Conservation (phyloP, 768 basidiomycete species). For the Trametes cinnabarina region DNA sequence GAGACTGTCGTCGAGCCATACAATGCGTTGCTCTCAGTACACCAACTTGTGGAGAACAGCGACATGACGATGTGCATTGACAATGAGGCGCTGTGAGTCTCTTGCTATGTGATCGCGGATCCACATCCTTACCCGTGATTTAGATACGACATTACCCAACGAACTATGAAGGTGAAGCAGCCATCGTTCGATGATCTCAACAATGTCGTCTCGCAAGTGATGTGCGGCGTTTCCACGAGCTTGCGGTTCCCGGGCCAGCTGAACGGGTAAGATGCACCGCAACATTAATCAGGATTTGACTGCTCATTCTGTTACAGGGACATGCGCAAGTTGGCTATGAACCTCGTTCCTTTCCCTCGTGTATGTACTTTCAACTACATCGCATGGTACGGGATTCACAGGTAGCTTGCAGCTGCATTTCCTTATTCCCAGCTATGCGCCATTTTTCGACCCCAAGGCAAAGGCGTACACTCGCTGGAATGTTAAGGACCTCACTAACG, state of each 20-base stretch:
- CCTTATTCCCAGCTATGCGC: constrained; percentile 93
- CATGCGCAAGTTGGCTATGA: constrained; percentile 87
- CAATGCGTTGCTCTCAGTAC: constrained; percentile 78
- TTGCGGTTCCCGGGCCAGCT: constrained; percentile 92
- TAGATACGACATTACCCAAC: constrained; percentile 71
- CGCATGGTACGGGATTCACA: background rate
- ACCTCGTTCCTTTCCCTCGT: constrained; percentile 95
- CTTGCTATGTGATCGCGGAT: background rate
- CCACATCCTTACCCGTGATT: background rate
- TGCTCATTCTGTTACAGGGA: constrained; percentile 47
- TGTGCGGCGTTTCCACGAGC: constrained; percentile 93
- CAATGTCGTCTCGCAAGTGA: constrained; percentile 78
- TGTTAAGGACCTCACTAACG: constrained; percentile 68
- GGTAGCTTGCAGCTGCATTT: constrained; percentile 87
- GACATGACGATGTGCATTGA: constrained; percentile 85
- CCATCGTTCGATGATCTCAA: constrained; percentile 72
- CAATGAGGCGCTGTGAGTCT: constrained; percentile 76
- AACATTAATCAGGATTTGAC: too few species aligned
- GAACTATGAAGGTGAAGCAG: constrained; percentile 60
- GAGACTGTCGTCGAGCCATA: constrained; percentile 72
- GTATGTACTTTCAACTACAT: constrained; percentile 39
- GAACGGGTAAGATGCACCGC: constrained; percentile 59
- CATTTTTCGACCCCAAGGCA: constrained; percentile 70
- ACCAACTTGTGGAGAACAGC: constrained; percentile 87
- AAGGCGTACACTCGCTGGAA: constrained; percentile 58